Evolutionary conservation across 2,329 filamentous ascomycete genomes (phyloP), one percentile per base, ranked within the genome.

Genomic region (Emericellopsis cladophorae): DNA sequence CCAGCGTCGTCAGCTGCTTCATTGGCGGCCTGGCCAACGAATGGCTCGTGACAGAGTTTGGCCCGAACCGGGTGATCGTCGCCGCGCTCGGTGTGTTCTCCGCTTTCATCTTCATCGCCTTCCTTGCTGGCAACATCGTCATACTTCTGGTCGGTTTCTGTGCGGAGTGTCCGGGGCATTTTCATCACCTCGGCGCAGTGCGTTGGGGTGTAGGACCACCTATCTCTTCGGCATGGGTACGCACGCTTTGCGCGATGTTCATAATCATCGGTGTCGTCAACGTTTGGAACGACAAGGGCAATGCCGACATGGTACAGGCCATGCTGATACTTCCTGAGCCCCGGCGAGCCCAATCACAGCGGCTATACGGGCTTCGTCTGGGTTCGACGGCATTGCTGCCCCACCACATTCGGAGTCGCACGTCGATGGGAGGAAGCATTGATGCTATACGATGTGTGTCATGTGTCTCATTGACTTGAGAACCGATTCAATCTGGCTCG

Each of bases 281-380:
- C 23, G 12, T 18, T 54, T 0, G 45, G 40, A 24, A 57, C 52
- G 8, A 60, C 51, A 38, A 58, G 56, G 37, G 45, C 1, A 45
- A 43, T 14, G 48, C 53, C 4, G 49, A 62, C 16, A 65, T 60
- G 59, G 64, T 60, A 0, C 66, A 67, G 1, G 72, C 68, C 2
- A 59, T 63, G 2, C 53, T 76, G 67, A 0, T 57, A 62, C 45
- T 68, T 70, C 59, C 51, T 71, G n/a, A 68, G 67, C 48, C 63
- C 64, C 0, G 56, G 56, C 1, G 64, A 63, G 4, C 66, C 64
- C 54, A 63, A 66, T 46, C 64, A 64, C 62, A 65, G 54, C 46
- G 71, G 67, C 50, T 66, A 57, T 58, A 62, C 54, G 41, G 73
- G 58, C 3, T 63, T 68, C 48, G 60, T 69, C 52, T 69, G 63